Percentiles rank a stretch among this genome's conserved stretches.
Conservation (phyloP, 2,329 filamentous ascomycete genomes). For the Penicillium verrucosum region DNA sequence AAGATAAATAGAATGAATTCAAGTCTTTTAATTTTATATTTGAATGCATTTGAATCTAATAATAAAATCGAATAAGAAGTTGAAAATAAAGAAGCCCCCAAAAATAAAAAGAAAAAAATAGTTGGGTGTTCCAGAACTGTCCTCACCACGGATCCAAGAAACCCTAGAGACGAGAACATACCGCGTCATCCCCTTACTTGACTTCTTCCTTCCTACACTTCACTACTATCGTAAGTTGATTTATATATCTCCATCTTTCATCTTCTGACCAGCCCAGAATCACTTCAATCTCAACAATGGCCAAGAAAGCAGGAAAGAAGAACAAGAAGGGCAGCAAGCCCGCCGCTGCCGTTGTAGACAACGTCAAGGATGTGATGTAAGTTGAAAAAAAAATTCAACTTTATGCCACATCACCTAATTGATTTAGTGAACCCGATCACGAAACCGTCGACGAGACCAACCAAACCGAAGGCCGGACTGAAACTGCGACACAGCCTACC, state of each 20-base stretch:
- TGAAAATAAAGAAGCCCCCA: not conserved
- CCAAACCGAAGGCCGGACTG: conserved; percentile 20
- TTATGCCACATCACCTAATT: conserved; percentile 1
- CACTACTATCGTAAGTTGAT: conserved; percentile 6
- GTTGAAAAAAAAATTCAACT: conserved; percentile 10
- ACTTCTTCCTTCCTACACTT: conserved; percentile 17
- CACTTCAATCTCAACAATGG: conserved; percentile 22
- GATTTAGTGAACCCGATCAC: conserved; percentile 21
- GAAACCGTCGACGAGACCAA: conserved; percentile 23
- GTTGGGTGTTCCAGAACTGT: conserved; percentile 9
- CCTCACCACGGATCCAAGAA: conserved; percentile 4
- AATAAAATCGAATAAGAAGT: not conserved
- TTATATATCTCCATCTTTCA: not conserved
- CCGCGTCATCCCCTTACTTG: conserved; percentile 23
- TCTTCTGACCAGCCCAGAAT: conserved; percentile 14
- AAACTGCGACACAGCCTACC: conserved; percentile 6
- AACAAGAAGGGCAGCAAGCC: conserved; percentile 32
- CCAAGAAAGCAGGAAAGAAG: conserved; percentile 37
- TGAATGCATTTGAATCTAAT: not conserved
- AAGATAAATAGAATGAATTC: not conserved
- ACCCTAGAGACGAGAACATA: conserved; percentile 12
- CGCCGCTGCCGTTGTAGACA: conserved; percentile 17
- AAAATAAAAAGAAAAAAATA: not conserved
- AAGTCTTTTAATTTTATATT: not conserved
- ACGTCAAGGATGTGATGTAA: conserved; percentile 32